These are phyloP conservation scores for Apiotrichum akiyoshidainum DNA, from an alignment of 1,284 basidiomycete genomes.

Conservation along the genomic window DNA sequence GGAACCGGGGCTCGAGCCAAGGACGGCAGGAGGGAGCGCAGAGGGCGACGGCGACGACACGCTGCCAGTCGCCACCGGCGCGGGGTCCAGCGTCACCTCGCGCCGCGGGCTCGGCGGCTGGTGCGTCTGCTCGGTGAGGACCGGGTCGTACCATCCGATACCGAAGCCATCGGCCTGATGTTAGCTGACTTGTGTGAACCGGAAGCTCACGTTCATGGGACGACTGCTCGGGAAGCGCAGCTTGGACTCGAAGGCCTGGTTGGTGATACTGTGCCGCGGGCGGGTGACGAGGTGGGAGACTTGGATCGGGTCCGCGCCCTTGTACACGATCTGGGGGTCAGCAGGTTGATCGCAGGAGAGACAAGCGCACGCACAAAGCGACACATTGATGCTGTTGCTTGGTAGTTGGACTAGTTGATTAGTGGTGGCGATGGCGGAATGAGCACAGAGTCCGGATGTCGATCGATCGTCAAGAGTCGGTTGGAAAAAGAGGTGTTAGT, in stretches of 20 bases:
- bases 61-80: no score
- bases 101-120: background rate
- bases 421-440: no score
- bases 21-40: background rate
- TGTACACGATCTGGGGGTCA: conserved; percentile 61
- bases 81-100: background rate
- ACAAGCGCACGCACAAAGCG: no score
- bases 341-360: background rate
- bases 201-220: conserved; percentile 66
- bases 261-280: conserved; percentile 92
- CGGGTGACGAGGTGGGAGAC: conserved; percentile 84
- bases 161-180: conserved; percentile 84
- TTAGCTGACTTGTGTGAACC: no score
- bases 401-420: no score
- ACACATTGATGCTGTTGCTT: no score
- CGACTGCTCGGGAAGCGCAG: conserved; percentile 73
- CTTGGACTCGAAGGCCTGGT: conserved; percentile 89
- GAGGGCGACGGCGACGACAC: no score
- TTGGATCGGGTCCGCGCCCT: conserved; percentile 81
- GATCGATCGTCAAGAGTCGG: no score
- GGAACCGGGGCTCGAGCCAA: background rate
- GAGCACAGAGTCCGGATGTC: no score
- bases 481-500: no score
- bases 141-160: conserved; percentile 66
- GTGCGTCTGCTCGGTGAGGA: conserved; percentile 8